These are phyloP conservation scores for Torulaspora maleeae DNA, from an alignment of 805 yeast species.

Conservation along the genomic window DNA sequence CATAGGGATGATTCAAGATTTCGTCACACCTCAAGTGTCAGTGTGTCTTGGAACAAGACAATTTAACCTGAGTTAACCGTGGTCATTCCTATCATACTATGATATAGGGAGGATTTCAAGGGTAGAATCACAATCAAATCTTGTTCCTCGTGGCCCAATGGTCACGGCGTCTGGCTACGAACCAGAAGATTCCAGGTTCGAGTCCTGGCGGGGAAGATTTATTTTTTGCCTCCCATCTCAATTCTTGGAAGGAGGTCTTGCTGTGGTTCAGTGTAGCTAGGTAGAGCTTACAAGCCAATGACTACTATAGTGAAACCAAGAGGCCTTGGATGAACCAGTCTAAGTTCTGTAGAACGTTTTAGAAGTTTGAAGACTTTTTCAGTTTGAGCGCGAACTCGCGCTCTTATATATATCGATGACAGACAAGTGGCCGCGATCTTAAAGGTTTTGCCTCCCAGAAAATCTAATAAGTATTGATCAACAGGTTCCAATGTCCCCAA, in stretches of 20 bases:
- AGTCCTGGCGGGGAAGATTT: slow-evolving; percentile 49
- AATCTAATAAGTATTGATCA: too few species aligned
- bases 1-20: too few species aligned
- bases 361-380: slow-evolving; percentile 2
- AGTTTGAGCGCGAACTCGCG: slow-evolving; percentile 1
- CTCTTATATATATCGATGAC: slow-evolving; percentile 1
- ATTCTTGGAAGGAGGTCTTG: too few species aligned
- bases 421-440: slow-evolving; percentile 1
- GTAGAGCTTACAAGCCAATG: too few species aligned
- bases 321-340: background rate
- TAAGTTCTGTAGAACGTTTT: background rate
- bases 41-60: too few species aligned
- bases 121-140: slow-evolving; percentile 31
- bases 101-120: too few species aligned
- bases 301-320: background rate
- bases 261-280: too few species aligned
- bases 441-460: too few species aligned
- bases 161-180: slow-evolving; percentile 74
- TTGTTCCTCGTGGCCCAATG: slow-evolving; percentile 72
- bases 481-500: slow-evolving; percentile 37
- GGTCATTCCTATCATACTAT: too few species aligned
- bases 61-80: too few species aligned
- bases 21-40: too few species aligned
- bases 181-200: slow-evolving; percentile 51
- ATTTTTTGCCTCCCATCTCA: slow-evolving; percentile 11